These are phyloP conservation scores for Tieghemiomyces parasiticus DNA, from an alignment of 192 early-diverging fungal species.

Conservation along the genomic window DNA sequence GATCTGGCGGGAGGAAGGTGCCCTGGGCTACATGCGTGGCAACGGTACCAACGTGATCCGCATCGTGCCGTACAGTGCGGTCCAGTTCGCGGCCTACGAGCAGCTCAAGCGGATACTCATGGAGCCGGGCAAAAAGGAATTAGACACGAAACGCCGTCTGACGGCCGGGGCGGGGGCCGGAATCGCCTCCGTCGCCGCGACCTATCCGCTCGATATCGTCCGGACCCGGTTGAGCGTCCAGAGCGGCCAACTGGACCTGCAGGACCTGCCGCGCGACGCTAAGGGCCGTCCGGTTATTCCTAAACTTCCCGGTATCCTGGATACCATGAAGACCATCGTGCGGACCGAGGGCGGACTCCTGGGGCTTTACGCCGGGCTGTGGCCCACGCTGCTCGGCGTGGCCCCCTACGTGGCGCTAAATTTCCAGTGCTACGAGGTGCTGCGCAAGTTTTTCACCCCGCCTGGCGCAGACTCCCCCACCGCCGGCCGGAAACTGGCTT, in stretches of 20 bases:
- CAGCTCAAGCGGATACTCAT: slow-evolving; percentile 57
- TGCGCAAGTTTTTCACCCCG: slow-evolving; percentile 53
- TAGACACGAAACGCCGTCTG: slow-evolving; percentile 54
- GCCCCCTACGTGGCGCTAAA: slow-evolving; percentile 71
- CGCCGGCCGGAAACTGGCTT: slow-evolving; percentile 42
- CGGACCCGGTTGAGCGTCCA: slow-evolving; percentile 62
- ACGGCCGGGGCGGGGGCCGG: slow-evolving; percentile 61
- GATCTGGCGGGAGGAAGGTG: slow-evolving; percentile 67
- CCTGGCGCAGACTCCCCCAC: slow-evolving; percentile 38
- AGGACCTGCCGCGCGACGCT: slow-evolving; percentile 22
- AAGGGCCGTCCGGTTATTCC: slow-evolving; percentile 34
- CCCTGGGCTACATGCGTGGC: slow-evolving; percentile 55
- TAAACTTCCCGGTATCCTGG: slow-evolving; percentile 51
- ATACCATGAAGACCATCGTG: slow-evolving; percentile 48
- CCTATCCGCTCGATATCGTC: slow-evolving; percentile 66
- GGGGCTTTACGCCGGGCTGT: slow-evolving; percentile 57
- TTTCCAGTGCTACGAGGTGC: slow-evolving; percentile 66
- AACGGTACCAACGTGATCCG: slow-evolving; percentile 77
- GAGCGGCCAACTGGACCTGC: slow-evolving; percentile 39
- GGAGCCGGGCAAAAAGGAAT: slow-evolving; percentile 46
- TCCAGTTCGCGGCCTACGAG: slow-evolving; percentile 71
- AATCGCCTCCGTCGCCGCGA: slow-evolving; percentile 57
- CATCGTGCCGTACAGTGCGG: slow-evolving; percentile 68
- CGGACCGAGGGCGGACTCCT: slow-evolving; percentile 52
- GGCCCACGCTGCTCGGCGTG: slow-evolving; percentile 56